These are phyloP conservation scores for Fraxinus baroniana DNA, from an alignment of 305 asterid genomes.

Conservation along the genomic window DNA sequence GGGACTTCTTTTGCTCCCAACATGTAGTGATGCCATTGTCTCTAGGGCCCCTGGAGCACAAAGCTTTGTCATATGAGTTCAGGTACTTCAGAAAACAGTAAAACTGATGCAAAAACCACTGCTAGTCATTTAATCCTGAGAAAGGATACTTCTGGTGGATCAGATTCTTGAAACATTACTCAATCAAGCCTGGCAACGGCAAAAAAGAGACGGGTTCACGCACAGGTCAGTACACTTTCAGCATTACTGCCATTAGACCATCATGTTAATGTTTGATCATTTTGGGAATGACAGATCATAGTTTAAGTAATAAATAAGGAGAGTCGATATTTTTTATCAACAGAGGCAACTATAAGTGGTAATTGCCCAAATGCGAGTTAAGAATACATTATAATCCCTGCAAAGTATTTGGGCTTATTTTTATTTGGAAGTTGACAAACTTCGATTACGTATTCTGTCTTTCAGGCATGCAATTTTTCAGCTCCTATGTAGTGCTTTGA, in stretches of 20 bases:
- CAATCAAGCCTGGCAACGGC: conserved; percentile 58
- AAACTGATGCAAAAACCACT: conserved; percentile 54
- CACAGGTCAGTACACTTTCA: conserved; percentile 56
- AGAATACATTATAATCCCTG: background rate
- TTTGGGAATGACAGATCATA: background rate
- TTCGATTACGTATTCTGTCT: background rate
- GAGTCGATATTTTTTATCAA: background rate
- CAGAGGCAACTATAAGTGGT: background rate
- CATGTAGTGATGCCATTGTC: conserved; percentile 33
- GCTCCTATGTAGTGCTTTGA: conserved; percentile 4
- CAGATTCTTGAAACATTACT: conserved; percentile 50
- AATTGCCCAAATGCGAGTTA: background rate
- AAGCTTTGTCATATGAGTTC: conserved; percentile 40
- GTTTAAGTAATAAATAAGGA: background rate
- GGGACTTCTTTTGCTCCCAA: no score
- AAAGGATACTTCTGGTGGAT: conserved; percentile 49
- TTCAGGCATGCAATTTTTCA: background rate
- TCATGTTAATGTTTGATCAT: background rate
- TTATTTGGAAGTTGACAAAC: background rate
- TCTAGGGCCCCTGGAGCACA: conserved; percentile 39
- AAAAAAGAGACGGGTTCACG: conserved; percentile 68
- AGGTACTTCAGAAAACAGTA: conserved; percentile 38
- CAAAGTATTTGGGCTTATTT: background rate
- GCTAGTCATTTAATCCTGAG: conserved; percentile 39
- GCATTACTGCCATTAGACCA: background rate